A percentile compares a stretch with the other conserved stretches of the same genome.
Conservation (phyloP, 441 rosid genomes). For the Erodium trifolium region DNA sequence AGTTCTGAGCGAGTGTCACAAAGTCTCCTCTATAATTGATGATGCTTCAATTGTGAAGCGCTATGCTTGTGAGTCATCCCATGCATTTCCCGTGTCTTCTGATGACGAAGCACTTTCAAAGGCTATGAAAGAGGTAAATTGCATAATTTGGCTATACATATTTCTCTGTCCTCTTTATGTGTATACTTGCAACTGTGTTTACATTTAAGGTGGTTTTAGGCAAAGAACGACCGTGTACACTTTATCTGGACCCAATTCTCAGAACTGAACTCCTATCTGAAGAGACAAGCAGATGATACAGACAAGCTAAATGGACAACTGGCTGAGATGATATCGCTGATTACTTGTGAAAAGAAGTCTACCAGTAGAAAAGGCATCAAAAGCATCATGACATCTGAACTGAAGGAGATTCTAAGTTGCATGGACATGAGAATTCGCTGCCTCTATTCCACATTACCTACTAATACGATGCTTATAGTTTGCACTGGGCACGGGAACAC, state of each 20-base stretch:
- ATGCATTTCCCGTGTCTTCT: constrained; percentile 71
- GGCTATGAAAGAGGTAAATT: constrained; percentile 69
- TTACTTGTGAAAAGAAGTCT: constrained; percentile 55
- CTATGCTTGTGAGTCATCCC: constrained; percentile 62
- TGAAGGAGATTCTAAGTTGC: constrained; percentile 49
- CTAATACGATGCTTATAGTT: constrained; percentile 73
- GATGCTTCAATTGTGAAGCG: constrained; percentile 57
- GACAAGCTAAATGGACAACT: constrained; percentile 54
- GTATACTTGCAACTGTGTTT: constrained; percentile 8
- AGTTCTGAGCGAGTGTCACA: constrained; percentile 59
- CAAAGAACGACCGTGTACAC: constrained; percentile 53
- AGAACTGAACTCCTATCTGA: constrained; percentile 58
- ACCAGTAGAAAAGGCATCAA: constrained; percentile 33
- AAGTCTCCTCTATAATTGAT: constrained; percentile 63
- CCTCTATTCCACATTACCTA: constrained; percentile 53
- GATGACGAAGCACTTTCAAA: constrained; percentile 75
- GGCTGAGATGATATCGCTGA: constrained; percentile 69
- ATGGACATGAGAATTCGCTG: constrained; percentile 46
- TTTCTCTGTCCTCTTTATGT: not conserved
- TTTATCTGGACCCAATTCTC: constrained; percentile 89
- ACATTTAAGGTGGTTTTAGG: constrained; percentile 36
- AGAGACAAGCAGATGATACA: constrained; percentile 57
- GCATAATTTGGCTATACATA: constrained; percentile 5
- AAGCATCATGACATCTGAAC: constrained; percentile 39
- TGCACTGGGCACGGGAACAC: constrained; percentile 98